Evolutionary conservation across 768 basidiomycete genomes (phyloP).

Genomic region (Amanita jacksonii): DNA sequence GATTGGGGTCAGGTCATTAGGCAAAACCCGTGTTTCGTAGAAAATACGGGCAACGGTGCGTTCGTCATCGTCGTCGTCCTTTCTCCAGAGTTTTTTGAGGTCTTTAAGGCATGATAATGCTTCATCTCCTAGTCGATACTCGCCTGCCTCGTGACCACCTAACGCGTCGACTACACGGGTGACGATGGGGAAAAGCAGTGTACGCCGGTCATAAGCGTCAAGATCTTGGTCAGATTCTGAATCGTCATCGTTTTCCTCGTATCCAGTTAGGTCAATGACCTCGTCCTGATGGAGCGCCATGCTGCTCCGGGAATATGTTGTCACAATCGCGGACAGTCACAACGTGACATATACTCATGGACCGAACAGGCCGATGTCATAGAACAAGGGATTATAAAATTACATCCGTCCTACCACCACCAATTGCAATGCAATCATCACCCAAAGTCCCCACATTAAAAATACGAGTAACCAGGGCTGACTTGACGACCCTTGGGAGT

Average conservation of each 20-base stretch:
- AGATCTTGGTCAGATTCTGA: slow-evolving; percentile 11
- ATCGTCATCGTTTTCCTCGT: slow-evolving; percentile 22
- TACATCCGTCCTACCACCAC: no score
- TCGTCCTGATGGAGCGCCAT: slow-evolving; percentile 5
- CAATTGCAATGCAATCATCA: no score
- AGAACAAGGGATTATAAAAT: no score
- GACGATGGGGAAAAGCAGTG: slow-evolving; percentile 58
- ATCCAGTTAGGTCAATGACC: slow-evolving; percentile 24
- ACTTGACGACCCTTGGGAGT: neutral
- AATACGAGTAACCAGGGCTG: neutral
- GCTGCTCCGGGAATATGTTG: slow-evolving; percentile 6
- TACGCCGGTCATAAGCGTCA: slow-evolving; percentile 30
- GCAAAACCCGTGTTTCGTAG: slow-evolving; percentile 77
- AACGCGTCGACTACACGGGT: slow-evolving; percentile 71
- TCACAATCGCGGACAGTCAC: no score
- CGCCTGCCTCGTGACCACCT: slow-evolving; percentile 59
- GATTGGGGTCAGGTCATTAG: slow-evolving; percentile 84
- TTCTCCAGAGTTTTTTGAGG: slow-evolving; percentile 90
- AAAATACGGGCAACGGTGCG: slow-evolving; percentile 92
- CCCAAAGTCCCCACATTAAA: no score
- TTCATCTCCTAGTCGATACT: slow-evolving; percentile 74
- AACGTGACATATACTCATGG: no score
- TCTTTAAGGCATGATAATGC: slow-evolving; percentile 83
- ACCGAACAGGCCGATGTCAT: no score
- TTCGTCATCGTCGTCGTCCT: slow-evolving; percentile 95